Conservation (phyloP, 2,329 filamentous ascomycete genomes). For the Didymella pinodella region DNA sequence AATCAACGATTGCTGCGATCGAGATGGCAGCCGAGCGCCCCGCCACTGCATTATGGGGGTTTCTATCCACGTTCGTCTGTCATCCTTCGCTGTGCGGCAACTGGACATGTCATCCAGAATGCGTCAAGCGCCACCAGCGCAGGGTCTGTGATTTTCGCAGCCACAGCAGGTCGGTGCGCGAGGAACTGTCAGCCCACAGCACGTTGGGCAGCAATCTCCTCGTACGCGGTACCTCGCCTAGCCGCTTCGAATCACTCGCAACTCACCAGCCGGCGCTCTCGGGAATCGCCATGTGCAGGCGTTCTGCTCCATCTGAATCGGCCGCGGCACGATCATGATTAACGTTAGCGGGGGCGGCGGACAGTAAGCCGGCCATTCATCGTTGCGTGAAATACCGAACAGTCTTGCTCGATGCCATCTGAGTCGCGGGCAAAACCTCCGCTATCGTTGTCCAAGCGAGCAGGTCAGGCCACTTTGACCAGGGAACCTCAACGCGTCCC, state of each 20-base stretch:
- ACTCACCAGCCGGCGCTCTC: slow-evolving; percentile 13
- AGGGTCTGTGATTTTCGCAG: slow-evolving; percentile 10
- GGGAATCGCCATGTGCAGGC: slow-evolving; percentile 17
- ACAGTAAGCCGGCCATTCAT: slow-evolving; percentile 18
- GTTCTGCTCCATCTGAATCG: slow-evolving; percentile 16
- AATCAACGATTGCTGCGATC: slow-evolving; percentile 37
- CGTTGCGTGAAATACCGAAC: slow-evolving; percentile 14
- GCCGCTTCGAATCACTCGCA: not conserved
- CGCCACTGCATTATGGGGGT: slow-evolving; percentile 25
- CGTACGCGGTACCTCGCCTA: slow-evolving; percentile 13
- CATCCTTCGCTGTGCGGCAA: slow-evolving; percentile 26
- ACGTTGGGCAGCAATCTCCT: slow-evolving; percentile 16
- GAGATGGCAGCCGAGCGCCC: slow-evolving; percentile 37
- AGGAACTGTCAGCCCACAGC: slow-evolving; percentile 2
- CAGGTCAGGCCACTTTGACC: slow-evolving; percentile 17
- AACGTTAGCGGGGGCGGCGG: slow-evolving; percentile 20
- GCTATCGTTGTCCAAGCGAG: slow-evolving; percentile 19
- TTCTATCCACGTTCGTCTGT: slow-evolving; percentile 29
- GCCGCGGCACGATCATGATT: slow-evolving; percentile 22
- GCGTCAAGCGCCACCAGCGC: slow-evolving; percentile 13
- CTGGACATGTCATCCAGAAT: slow-evolving; percentile 13
- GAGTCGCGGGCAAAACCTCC: slow-evolving; percentile 13
- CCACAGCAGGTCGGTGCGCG: slow-evolving; percentile 9
- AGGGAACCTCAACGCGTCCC: slow-evolving; percentile 11
- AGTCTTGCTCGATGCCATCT: slow-evolving; percentile 6